Evolutionary conservation across 805 yeast species (phyloP).

Genomic region (Metschnikowia kunwiensis): DNA sequence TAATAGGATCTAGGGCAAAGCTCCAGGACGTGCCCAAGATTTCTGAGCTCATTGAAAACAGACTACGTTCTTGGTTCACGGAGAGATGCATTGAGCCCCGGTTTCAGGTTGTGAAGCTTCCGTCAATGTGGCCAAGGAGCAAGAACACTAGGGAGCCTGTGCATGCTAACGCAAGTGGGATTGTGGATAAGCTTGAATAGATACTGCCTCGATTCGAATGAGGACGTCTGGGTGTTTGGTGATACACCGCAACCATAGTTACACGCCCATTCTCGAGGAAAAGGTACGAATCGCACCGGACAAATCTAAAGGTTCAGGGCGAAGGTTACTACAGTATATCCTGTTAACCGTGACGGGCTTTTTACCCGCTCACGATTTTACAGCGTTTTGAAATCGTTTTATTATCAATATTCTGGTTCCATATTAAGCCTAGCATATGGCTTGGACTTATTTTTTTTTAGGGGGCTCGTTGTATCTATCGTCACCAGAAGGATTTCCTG

Average conservation of each 20-base stretch:
- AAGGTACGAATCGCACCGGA: too few relatives aligned
- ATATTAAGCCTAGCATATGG: too few relatives aligned
- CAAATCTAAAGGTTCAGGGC: too few relatives aligned
- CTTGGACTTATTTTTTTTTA: neutral
- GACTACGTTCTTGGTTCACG: constrained; percentile 81
- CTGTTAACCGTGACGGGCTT: too few relatives aligned
- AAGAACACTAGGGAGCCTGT: constrained; percentile 38
- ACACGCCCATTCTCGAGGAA: too few relatives aligned
- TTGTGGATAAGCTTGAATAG: constrained; percentile 20
- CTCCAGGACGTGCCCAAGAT: constrained; percentile 92
- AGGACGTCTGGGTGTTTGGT: neutral
- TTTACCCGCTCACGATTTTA: too few relatives aligned
- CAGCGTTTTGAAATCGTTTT: too few relatives aligned
- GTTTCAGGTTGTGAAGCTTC: constrained; percentile 79
- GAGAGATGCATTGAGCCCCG: constrained; percentile 94
- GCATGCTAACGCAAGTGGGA: constrained; percentile 18
- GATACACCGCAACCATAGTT: too few relatives aligned
- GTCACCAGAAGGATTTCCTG: constrained; percentile 7
- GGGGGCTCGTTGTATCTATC: constrained; percentile 5
- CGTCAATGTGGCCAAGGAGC: constrained; percentile 77
- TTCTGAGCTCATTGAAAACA: constrained; percentile 76
- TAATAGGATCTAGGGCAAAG: constrained; percentile 90
- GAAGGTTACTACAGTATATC: too few relatives aligned
- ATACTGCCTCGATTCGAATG: neutral
- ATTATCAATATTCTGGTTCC: too few relatives aligned